phyloP scores from a whole-genome alignment of 306 rosid genomes.

The Vigna hirtella region DNA sequence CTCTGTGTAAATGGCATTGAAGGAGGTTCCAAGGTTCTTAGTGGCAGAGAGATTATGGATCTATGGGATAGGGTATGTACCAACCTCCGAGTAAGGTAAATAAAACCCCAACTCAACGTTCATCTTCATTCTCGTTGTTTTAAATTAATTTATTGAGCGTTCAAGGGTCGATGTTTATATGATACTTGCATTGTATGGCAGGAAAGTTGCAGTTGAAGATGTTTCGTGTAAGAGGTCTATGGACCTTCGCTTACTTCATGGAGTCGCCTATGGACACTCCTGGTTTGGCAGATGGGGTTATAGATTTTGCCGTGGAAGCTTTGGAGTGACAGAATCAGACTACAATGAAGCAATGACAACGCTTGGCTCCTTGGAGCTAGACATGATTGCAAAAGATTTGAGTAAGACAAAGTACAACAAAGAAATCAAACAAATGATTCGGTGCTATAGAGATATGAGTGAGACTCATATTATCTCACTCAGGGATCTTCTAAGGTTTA shows the following conservation, averaged over 20 bases:
- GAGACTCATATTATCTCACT: constrained; percentile 73
- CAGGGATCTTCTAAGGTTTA: constrained; percentile 77
- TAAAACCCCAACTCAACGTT: neutral
- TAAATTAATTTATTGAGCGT: neutral
- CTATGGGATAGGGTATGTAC: constrained; percentile 88
- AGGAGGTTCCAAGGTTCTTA: constrained; percentile 78
- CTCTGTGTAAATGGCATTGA: constrained; percentile 78
- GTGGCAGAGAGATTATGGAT: constrained; percentile 85
- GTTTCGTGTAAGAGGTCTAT: constrained; percentile 69
- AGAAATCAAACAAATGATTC: constrained; percentile 72
- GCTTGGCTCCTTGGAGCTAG: constrained; percentile 69
- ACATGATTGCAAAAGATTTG: constrained; percentile 54
- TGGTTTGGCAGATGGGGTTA: constrained; percentile 98
- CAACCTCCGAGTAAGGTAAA: constrained; percentile 67
- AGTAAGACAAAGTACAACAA: constrained; percentile 41
- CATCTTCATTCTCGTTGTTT: neutral
- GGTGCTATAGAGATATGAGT: constrained; percentile 75
- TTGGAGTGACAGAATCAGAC: constrained; percentile 62
- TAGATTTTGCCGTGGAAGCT: constrained; percentile 75
- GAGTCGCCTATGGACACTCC: constrained; percentile 85
- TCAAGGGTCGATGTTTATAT: constrained; percentile 4
- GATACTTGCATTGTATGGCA: constrained; percentile 40
- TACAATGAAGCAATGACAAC: constrained; percentile 64
- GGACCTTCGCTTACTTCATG: constrained; percentile 90
- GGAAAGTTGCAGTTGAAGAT: constrained; percentile 81